A percentile compares a stretch with the other conserved stretches of the same genome.
These are phyloP conservation scores for Macrophomina tecta DNA, from an alignment of 2,329 filamentous ascomycete genomes.

Conservation along the genomic window DNA sequence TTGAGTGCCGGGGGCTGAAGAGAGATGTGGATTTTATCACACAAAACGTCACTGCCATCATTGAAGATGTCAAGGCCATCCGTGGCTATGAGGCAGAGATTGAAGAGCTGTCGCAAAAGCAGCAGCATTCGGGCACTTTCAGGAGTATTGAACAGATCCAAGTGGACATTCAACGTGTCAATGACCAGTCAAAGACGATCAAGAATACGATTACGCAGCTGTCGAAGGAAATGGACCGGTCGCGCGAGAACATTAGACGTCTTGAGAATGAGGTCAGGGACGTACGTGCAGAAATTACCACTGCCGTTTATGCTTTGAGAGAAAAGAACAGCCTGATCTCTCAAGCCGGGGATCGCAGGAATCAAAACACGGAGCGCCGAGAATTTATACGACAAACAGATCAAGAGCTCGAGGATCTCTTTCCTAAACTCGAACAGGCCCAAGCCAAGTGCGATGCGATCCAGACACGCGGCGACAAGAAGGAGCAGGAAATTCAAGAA, in stretches of 20 bases:
- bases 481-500: slow-evolving; percentile 73
- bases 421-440: slow-evolving; percentile 76
- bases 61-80: slow-evolving; percentile 74
- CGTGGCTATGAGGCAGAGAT: slow-evolving; percentile 75
- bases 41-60: slow-evolving; percentile 78
- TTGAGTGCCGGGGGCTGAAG: slow-evolving; percentile 67
- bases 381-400: slow-evolving; percentile 74
- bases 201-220: slow-evolving; percentile 71
- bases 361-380: slow-evolving; percentile 70
- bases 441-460: slow-evolving; percentile 79
- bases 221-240: slow-evolving; percentile 72
- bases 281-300: slow-evolving; percentile 72
- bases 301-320: slow-evolving; percentile 75
- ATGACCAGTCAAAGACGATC: slow-evolving; percentile 69
- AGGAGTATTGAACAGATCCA: slow-evolving; percentile 85
- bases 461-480: slow-evolving; percentile 71
- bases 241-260: slow-evolving; percentile 68
- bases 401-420: slow-evolving; percentile 73
- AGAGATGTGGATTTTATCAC: slow-evolving; percentile 76
- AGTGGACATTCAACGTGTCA: slow-evolving; percentile 70
- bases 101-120: slow-evolving; percentile 74
- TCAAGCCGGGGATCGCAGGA: slow-evolving; percentile 76
- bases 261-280: slow-evolving; percentile 82
- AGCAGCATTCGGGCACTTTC: slow-evolving; percentile 68
- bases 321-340: slow-evolving; percentile 74